A percentile compares a stretch with the other conserved stretches of the same genome.
These are phyloP conservation scores for Epichloe scottii DNA, from an alignment of 2,329 filamentous ascomycete species.

Conservation along the genomic window DNA sequence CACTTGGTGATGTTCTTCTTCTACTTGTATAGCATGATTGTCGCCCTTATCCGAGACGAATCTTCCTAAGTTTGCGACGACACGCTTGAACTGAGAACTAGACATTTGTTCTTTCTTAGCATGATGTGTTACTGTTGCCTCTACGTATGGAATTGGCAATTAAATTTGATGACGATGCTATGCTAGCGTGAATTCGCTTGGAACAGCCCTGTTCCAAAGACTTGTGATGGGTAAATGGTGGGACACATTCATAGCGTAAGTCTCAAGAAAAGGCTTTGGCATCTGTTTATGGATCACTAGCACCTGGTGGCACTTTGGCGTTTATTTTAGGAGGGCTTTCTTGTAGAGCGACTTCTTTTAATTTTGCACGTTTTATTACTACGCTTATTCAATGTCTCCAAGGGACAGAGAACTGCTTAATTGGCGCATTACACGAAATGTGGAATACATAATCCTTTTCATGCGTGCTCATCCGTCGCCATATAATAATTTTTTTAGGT, in stretches of 20 bases:
- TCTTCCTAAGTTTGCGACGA: conserved; percentile 48
- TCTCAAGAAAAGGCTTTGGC: conserved; percentile 16
- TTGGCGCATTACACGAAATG: neutral
- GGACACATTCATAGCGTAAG: conserved; percentile 14
- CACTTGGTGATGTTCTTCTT: conserved; percentile 99
- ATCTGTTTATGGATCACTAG: conserved; percentile 18
- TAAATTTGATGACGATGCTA: neutral
- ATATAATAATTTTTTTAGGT: too few species aligned
- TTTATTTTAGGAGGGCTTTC: conserved; percentile 13
- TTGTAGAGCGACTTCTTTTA: conserved; percentile 8
- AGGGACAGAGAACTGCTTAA: neutral
- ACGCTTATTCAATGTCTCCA: neutral
- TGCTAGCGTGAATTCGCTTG: neutral
- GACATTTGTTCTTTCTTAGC: neutral
- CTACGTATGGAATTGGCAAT: neutral
- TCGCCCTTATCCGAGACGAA: conserved; percentile 93
- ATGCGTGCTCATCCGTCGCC: too few species aligned
- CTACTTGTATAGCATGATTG: conserved; percentile 98
- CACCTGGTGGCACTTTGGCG: conserved; percentile 18
- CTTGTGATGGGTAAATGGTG: conserved; percentile 15
- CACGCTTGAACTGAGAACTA: neutral
- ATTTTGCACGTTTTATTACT: neutral
- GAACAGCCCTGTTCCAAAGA: neutral
- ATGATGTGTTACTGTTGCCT: neutral
- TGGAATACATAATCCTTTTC: too few species aligned